These are phyloP conservation scores for Thamnidium elegans DNA, from an alignment of 192 early-diverging fungal genomes.

Conservation along the genomic window DNA sequence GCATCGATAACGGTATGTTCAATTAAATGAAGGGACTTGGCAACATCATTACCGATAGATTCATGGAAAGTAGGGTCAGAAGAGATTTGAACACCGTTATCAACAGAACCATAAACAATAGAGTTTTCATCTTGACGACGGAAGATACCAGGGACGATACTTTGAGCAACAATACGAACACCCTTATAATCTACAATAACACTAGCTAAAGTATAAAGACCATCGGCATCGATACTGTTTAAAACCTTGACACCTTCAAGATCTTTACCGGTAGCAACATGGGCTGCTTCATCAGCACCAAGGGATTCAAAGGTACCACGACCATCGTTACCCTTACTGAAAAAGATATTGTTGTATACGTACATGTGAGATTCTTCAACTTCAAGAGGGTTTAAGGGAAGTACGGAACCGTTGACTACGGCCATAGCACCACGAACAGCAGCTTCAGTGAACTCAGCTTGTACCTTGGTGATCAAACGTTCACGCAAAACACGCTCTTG, in stretches of 20 bases:
- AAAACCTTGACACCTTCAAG: slow-evolving; percentile 83
- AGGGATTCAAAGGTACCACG: slow-evolving; percentile 77
- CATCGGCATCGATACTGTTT: slow-evolving; percentile 70
- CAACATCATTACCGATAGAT: slow-evolving; percentile 59
- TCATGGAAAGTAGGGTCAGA: slow-evolving; percentile 76
- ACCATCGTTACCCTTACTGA: slow-evolving; percentile 84
- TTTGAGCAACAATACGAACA: slow-evolving; percentile 87
- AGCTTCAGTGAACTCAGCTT: slow-evolving; percentile 91
- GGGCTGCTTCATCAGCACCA: slow-evolving; percentile 87
- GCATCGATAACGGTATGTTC: slow-evolving; percentile 76
- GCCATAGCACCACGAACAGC: slow-evolving; percentile 81
- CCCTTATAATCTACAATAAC: slow-evolving; percentile 93
- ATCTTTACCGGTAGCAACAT: slow-evolving; percentile 93
- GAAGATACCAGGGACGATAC: slow-evolving; percentile 87
- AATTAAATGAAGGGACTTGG: slow-evolving; percentile 75
- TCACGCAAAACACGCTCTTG: slow-evolving; percentile 87
- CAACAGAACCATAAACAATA: slow-evolving; percentile 90
- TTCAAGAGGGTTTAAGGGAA: slow-evolving; percentile 76
- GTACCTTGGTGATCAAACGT: slow-evolving; percentile 75
- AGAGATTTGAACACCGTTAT: slow-evolving; percentile 74
- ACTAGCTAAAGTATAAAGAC: slow-evolving; percentile 85
- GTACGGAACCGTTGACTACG: slow-evolving; percentile 76
- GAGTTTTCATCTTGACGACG: slow-evolving; percentile 69
- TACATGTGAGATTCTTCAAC: slow-evolving; percentile 79
- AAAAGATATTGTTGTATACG: slow-evolving; percentile 96